Conservation (phyloP, 805 yeast species). For the Candida patagonica region DNA sequence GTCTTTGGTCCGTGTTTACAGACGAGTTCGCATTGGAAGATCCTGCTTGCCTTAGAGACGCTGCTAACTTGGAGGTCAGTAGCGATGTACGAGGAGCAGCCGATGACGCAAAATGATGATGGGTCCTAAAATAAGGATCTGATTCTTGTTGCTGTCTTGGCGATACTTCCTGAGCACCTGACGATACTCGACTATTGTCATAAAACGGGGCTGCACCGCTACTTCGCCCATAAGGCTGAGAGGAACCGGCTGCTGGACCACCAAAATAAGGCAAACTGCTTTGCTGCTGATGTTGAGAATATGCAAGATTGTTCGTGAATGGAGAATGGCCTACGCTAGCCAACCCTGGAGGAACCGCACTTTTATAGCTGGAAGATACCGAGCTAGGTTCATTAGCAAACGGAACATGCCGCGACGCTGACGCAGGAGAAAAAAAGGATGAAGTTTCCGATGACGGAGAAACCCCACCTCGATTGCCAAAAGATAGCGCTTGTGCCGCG, state of each 20-base stretch:
- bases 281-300: slow-evolving; percentile 2
- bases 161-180: background rate
- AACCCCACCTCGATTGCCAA: no score
- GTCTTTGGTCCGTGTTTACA: background rate
- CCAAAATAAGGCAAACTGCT: no score
- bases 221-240: background rate
- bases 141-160: slow-evolving; percentile 1
- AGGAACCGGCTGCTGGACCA: background rate
- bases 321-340: slow-evolving; percentile 7
- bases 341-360: slow-evolving; percentile 15
- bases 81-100: slow-evolving; percentile 20
- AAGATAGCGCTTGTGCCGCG: no score
- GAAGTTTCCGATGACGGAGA: slow-evolving; percentile 14
- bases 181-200: background rate
- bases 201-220: background rate
- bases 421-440: slow-evolving; percentile 21
- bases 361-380: slow-evolving; percentile 21
- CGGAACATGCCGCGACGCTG: slow-evolving; percentile 21
- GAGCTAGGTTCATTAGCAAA: slow-evolving; percentile 23
- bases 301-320: slow-evolving; percentile 1
- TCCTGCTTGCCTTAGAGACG: slow-evolving; percentile 4
- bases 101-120: slow-evolving; percentile 2
- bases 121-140: background rate
- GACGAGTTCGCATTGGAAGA: no score
- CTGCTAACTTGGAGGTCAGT: slow-evolving; percentile 27